Base-by-base conservation (phyloP, 192 early-diverging fungal genomes). In the Backusella mclennaniae region DNA sequence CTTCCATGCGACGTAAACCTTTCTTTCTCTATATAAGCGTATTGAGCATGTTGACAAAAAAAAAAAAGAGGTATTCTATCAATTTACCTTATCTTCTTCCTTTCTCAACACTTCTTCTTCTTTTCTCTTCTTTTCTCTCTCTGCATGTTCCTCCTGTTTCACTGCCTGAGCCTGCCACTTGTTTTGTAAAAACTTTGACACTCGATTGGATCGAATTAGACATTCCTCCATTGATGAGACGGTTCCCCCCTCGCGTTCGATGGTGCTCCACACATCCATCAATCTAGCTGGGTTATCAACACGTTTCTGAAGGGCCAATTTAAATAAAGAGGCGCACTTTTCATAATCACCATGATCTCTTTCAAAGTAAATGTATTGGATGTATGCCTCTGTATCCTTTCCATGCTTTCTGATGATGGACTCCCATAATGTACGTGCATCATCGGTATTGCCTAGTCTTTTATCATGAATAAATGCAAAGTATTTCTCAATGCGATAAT, bases 401-500 rank as follows among this genome's bases (percentile, higher is more conserved):
- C 78, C 66, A 67, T 82, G 83, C 7, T 35, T 33, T 39, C 76
- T 77, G 15, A 84, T 75, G 23, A 84, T 66, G 7, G 35, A 49
- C 17, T 86, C 74, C 85, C 85, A 86, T 53, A 82, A 42, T 35
- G 80, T 67, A 23, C 80, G 66, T 12, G 80, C 85, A 36, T 78
- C 76, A 1, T 67, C 44, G 8, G 67, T 9, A 39, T 86, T 66
- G 26, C 66, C 67, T 19, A 82, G 44, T 26, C 52, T 44, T 26
- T 80, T 85, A 39, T 73, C 67, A 63, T 80, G 71, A n/a, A 86
- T 76, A 46, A 63, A 71, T 4, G 81, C 78, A 49, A 80, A 78
- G 44, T 86, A 86, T 17, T 77, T 75, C 69, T 86, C 80, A 17
- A 86, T 67, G 35, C 85, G 83, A 53, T 78, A 82, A 73, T 78